Evolutionary conservation across 352 stramenopile genomes (phyloP), one percentile per base, ranked within the genome.

Genomic region (Globisporangium perplexum): DNA sequence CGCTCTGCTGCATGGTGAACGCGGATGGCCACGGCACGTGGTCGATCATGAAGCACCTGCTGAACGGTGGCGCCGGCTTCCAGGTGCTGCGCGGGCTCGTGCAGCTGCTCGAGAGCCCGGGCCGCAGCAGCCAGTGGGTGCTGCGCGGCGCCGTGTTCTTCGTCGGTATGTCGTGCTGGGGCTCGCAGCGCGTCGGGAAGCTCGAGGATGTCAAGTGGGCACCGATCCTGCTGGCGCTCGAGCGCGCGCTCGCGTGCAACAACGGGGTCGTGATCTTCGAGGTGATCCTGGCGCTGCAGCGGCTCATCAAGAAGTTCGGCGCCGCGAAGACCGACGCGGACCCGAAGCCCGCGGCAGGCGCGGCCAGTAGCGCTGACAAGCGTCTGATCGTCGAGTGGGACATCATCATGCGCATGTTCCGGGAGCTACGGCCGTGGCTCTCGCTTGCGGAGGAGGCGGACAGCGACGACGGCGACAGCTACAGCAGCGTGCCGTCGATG

Each of bases 261-360:
- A 76, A 86, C 28, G 79, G 78, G 35, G 75, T 94, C 23, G 85
- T 95, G 8, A 78, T 94, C 26, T 94, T 92, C 31, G 85, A 95
- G 62, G 78, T 95, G 14, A 90, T 95, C 23, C 63, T 95, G n/a
- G 80, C 83, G 8, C 60, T 95, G 12, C 85, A 94, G 46, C 79
- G 85, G 20, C 60, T 95, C 22, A 81, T 95, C 30, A 95, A 95
- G 47, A 95, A 95, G 50, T 95, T 90, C 63, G 85, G 85, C 33
- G 49, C 17, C 0, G 70, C 53, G 30, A 41, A 53, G 47, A 53
- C 28, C 42, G 31, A 44, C 53, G 42, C 30, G 28, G 63, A 39
- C 52, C 53, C 31, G 41, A 41, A 22, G 46, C 39, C 30, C 42
- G n/a, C 18, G 50, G 24, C 12, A 26, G 57, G 5, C 55, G 4